Base-by-base conservation (phyloP, 768 basidiomycete species). In the Podaxis sp. region DNA sequence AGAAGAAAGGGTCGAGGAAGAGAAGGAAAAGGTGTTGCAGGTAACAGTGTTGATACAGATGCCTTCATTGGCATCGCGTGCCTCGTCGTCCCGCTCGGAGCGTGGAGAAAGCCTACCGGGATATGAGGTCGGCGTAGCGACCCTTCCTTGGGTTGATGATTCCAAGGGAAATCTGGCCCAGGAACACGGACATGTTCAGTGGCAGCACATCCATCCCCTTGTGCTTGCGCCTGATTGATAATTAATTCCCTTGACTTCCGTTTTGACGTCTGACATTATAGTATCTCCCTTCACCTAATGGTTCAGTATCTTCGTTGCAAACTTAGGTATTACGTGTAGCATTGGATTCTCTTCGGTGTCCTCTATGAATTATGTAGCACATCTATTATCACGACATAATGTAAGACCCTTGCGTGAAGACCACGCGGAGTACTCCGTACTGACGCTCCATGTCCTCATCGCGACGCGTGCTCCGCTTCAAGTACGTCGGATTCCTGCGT, bases 41-140 rank as follows among this genome's bases (percentile, higher is more conserved):
- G 70, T 84, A 20, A 77, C 76, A 0, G 75, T 84, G 38, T 70
- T 84, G 72, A 76, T 85, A 44, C 72, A 71, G 12, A 84, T 85
- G 82, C 84, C 84, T 6, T 69, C 70, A 7, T 69, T 56, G 24
- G 2, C 36, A 33, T 50, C 41, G 46, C 52, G 36, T 28, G 2
- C 40, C 17, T 52, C 57, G 17, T 37, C 54, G 12, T 40, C 38
- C 20, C 37, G 51, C 12, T 41, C 56, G 22, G 26, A 30, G 57
- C 20, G 63, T 10, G 58, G 53, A 58, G 65, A 46, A 3, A 38
- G 58, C 17, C 58, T 67, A 11, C 69, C 73, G 8, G 80, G 78
- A 63, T 79, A 79, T 65, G 75, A 84, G 69, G 76, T 85, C 56
- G 84, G 84, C 11, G 72, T 82, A 37, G 59, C 74, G 11, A 74